Base-by-base conservation (phyloP, 371 early-diverging fungal species). In the Lichtheimia ramosa region DNA sequence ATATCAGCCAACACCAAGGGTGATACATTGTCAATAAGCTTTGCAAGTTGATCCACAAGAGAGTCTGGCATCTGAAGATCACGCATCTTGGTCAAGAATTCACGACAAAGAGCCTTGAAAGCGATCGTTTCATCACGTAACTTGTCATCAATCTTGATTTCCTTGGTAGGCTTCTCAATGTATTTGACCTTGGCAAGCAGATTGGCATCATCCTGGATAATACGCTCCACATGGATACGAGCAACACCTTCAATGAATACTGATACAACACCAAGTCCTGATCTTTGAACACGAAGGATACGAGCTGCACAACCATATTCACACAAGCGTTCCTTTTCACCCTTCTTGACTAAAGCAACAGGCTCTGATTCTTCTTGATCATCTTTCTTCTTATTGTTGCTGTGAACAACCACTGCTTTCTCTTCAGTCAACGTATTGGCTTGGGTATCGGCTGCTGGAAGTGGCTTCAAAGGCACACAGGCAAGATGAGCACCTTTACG, bases 1-100 rank as follows among this genome's bases (percentile, higher is more conserved):
- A 92, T 66, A 64, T 94, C 91, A 0, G 90, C 89, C 41, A 94
- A 70, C 13, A 83, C 79, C 0, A 83, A 82, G 13, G 89, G 82
- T 21, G 84, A 65, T 1, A 82, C 79, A 28, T 80, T 83, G 46
- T 89, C 86, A 40, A 92, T 80, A 52, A 90, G 79, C 58, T 87
- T 83, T 21, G 81, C 71, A 15, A 91, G 75, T 52, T 90, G 89
- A 7, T 78, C 74, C 18, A 88, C 66, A 13, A 90, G 75, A 5
- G 83, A 74, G 8, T 86, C 78, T n/a, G 88, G 88, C 56, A 88
- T 63, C 41, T 88, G 85, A 25, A 93, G 80, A 20, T 88, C 88
- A 48, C 88, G 82, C 62, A 90, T 82, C 39, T 80, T 76, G 15
- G 67, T 40, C 6, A 85, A 58, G 55, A 87, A 83, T 50, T 86